These are phyloP conservation scores for Glaciozyma antarctica DNA, from an alignment of 768 basidiomycete species.

Conservation along the genomic window DNA sequence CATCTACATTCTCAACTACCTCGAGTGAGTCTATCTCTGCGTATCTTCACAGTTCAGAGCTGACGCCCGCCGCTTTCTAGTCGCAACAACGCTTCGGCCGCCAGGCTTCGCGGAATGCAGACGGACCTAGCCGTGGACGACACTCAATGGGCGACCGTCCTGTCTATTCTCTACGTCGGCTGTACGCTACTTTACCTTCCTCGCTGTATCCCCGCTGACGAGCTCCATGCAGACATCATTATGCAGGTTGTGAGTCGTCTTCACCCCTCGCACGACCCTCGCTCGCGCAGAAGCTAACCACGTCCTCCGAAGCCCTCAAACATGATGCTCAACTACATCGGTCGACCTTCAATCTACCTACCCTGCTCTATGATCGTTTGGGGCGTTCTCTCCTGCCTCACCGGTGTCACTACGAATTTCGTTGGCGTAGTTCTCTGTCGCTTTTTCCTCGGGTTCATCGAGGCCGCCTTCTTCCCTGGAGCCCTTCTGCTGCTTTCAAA, in stretches of 20 bases:
- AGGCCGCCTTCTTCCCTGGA: constrained; percentile 37
- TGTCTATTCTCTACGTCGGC: constrained; percentile 23
- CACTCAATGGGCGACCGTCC: constrained; percentile 31
- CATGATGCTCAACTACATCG: constrained; percentile 36
- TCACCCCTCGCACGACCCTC: too few relatives aligned
- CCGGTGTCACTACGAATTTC: constrained; percentile 46
- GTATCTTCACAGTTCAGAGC: too few relatives aligned
- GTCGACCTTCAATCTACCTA: constrained; percentile 39
- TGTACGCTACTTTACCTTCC: constrained; percentile 12
- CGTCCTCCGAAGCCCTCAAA: constrained; percentile 33
- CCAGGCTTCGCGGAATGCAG: constrained; percentile 34
- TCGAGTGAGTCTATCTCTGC: not conserved
- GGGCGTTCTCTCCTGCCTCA: constrained; percentile 43
- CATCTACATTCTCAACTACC: constrained; percentile 30
- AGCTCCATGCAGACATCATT: too few relatives aligned
- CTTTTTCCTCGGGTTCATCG: constrained; percentile 58
- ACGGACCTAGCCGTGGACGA: constrained; percentile 36
- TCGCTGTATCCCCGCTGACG: too few relatives aligned
- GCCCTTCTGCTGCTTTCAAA: constrained; percentile 50
- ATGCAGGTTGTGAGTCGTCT: too few relatives aligned
- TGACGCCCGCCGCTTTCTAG: too few relatives aligned
- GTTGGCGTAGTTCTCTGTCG: constrained; percentile 45
- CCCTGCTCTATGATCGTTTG: constrained; percentile 45
- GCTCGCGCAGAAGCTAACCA: too few relatives aligned
- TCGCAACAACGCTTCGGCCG: constrained; percentile 18